phyloP scores from a whole-genome alignment of 768 basidiomycete species.

The Melanogaster broomeanus region DNA sequence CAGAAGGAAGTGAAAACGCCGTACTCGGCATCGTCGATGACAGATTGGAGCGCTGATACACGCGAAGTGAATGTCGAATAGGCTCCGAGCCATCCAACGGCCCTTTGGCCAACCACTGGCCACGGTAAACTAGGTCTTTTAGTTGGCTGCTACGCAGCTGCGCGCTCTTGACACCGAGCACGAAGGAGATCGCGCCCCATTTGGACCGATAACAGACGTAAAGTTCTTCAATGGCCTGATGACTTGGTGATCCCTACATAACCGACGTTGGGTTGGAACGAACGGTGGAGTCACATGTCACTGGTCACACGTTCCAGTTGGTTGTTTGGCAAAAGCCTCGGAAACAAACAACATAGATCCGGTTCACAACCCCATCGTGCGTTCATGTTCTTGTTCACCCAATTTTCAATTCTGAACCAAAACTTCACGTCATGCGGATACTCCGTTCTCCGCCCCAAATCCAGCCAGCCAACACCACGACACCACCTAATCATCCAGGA shows the following conservation, averaged over 20 bases:
- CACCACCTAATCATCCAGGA: no score
- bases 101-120: constrained; percentile 63
- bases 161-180: constrained; percentile 92
- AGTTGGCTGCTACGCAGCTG: constrained; percentile 92
- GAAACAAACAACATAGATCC: not conserved
- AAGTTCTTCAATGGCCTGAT: constrained; percentile 93
- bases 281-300: constrained; percentile 12
- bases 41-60: constrained; percentile 53
- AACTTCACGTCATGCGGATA: no score
- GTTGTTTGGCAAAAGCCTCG: not conserved
- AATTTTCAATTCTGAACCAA: no score
- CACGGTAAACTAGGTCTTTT: constrained; percentile 95
- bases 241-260: constrained; percentile 70
- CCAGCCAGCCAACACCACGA: no score
- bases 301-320: constrained; percentile 9
- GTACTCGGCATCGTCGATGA: constrained; percentile 80
- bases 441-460: no score
- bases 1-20: constrained; percentile 80
- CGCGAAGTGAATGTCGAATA: constrained; percentile 52
- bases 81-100: constrained; percentile 45
- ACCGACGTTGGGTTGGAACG: constrained; percentile 5
- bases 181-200: constrained; percentile 99
- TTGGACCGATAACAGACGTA: constrained; percentile 96
- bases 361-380: no score
- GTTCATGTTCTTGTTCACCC: no score